These are phyloP conservation scores for Sugiyamaella chiloensis DNA, from an alignment of 805 yeast genomes.

Conservation along the genomic window DNA sequence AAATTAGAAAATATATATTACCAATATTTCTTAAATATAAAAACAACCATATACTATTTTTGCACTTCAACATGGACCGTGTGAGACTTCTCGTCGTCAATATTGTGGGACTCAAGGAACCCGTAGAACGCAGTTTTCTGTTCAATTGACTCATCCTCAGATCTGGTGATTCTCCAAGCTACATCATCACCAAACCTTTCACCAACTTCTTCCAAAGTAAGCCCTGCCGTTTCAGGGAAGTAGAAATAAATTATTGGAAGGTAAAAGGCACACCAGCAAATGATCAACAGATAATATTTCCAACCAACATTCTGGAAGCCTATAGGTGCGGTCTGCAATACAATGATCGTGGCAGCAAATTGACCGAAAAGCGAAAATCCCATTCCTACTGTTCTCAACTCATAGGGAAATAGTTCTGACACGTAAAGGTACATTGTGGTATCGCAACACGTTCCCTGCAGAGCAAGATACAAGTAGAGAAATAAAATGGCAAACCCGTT, in stretches of 20 bases:
- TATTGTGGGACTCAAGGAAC: constrained; percentile 1
- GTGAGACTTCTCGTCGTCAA: constrained; percentile 1
- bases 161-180: constrained; percentile 1
- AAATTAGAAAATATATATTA: too few relatives aligned
- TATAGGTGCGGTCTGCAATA: constrained; percentile 30
- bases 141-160: not conserved
- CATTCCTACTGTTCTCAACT: constrained; percentile 39
- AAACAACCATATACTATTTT: too few relatives aligned
- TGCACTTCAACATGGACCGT: not conserved
- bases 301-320: constrained; percentile 41
- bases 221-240: constrained; percentile 41
- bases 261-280: constrained; percentile 9
- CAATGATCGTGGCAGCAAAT: constrained; percentile 22
- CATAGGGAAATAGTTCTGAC: constrained; percentile 14
- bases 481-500: constrained; percentile 4
- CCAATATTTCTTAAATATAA: too few relatives aligned
- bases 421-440: constrained; percentile 6
- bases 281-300: constrained; percentile 41
- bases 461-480: constrained; percentile 1
- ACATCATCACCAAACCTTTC: constrained; percentile 36
- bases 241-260: constrained; percentile 27
- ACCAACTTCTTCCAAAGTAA: constrained; percentile 41
- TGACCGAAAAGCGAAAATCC: constrained; percentile 27
- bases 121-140: constrained; percentile 1
- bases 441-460: constrained; percentile 1